Evolutionary conservation across 1,284 basidiomycete species (phyloP).

Genomic region (Ceratobasidium sp.): DNA sequence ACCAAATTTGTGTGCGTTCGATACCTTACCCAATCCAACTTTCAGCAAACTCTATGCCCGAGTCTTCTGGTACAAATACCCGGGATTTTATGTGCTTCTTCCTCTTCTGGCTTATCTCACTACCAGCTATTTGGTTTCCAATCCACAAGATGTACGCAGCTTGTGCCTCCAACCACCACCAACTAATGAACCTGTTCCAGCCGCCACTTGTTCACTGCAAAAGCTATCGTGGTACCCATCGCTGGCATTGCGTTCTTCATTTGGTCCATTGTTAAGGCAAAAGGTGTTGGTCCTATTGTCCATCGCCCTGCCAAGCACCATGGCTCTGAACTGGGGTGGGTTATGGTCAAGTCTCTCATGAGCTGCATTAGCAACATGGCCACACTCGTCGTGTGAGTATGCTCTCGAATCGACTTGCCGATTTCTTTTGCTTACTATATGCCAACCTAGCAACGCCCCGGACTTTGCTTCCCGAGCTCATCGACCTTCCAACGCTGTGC

Average conservation of each 20-base stretch:
- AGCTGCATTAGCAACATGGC: conserved; percentile 81
- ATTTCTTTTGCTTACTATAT: background rate
- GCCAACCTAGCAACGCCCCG: conserved; percentile 65
- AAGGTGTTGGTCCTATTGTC: conserved; percentile 81
- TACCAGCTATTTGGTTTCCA: conserved; percentile 80
- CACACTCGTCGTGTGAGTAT: conserved; percentile 67
- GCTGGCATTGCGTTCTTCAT: conserved; percentile 73
- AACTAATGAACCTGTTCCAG: conserved; percentile 49
- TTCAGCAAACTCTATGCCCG: conserved; percentile 68
- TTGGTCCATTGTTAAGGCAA: conserved; percentile 79
- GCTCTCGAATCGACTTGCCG: background rate
- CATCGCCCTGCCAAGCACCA: conserved; percentile 68
- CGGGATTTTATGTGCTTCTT: conserved; percentile 80
- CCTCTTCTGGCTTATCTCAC: conserved; percentile 81
- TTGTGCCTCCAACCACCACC: background rate
- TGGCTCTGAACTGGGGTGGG: conserved; percentile 76
- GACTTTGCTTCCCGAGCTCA: conserved; percentile 78
- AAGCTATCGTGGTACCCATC: conserved; percentile 72
- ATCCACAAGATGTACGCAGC: conserved; percentile 72
- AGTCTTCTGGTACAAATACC: conserved; percentile 70
- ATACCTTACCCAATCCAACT: conserved; percentile 30
- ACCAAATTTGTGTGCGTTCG: conserved; percentile 19
- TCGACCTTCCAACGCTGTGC: conserved; percentile 68
- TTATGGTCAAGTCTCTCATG: conserved; percentile 77
- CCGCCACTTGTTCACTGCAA: conserved; percentile 80